Percentiles rank a stretch among this genome's conserved stretches.
phyloP scores from a whole-genome alignment of 306 rosid genomes.

The Phaseolus lunatus region DNA sequence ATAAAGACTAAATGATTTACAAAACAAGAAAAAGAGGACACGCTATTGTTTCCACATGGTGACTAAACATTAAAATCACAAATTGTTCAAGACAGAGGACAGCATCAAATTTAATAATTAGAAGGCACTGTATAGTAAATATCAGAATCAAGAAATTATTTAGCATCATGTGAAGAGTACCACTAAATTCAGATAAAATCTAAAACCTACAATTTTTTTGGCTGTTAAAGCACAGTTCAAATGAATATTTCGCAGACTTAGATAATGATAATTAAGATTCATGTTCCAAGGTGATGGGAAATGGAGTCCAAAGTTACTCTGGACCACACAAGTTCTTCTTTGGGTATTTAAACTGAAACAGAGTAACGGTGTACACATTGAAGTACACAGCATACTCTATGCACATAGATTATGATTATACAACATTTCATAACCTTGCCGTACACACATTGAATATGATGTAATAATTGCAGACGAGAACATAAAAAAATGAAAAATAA shows the following conservation, averaged over 20 bases:
- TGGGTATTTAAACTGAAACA: no score
- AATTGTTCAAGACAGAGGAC: background rate
- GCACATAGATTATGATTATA: background rate
- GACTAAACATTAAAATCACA: slow-evolving; percentile 4
- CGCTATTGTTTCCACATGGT: background rate
- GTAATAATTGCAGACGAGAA: slow-evolving; percentile 9
- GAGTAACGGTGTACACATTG: no score
- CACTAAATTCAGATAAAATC: slow-evolving; percentile 18
- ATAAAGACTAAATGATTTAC: background rate
- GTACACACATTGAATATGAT: slow-evolving; percentile 15
- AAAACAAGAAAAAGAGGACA: background rate
- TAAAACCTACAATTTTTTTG: background rate
- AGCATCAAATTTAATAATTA: slow-evolving; percentile 2
- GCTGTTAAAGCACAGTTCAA: background rate
- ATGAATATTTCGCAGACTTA: slow-evolving; percentile 5
- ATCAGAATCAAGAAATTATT: background rate
- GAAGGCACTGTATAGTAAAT: background rate
- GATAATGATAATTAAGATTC: background rate
- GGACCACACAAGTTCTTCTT: background rate
- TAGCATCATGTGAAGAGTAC: background rate
- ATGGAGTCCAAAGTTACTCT: background rate
- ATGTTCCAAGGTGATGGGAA: background rate
- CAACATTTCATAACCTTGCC: background rate
- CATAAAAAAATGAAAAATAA: slow-evolving; percentile 26
- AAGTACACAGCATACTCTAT: background rate